phyloP scores from a whole-genome alignment of 768 basidiomycete species.

The Leccinum broughii region DNA sequence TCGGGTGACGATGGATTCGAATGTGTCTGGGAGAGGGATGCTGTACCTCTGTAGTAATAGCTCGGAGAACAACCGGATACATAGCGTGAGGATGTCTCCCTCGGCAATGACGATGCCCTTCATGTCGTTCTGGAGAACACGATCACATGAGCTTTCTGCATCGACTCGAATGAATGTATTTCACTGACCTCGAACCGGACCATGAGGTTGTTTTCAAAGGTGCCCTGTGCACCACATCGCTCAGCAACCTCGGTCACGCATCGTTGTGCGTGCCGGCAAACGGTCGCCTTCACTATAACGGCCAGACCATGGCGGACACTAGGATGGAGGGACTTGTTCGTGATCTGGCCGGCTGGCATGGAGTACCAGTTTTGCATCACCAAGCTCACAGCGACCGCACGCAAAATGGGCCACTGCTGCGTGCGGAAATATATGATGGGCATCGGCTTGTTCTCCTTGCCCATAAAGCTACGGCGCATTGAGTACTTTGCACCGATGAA shows the following conservation, averaged over 20 bases:
- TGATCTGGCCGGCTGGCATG: conserved; percentile 24
- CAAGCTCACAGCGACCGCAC: conserved; percentile 51
- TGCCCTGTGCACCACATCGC: conserved; percentile 66
- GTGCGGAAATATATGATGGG: conserved; percentile 66
- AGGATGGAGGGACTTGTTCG: background rate
- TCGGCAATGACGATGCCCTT: conserved; percentile 60
- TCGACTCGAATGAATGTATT: conserved; percentile 2
- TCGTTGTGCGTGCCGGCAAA: conserved; percentile 48
- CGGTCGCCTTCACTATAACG: background rate
- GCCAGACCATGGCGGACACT: background rate
- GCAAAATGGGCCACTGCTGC: conserved; percentile 59
- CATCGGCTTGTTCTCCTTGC: conserved; percentile 40
- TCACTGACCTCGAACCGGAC: conserved; percentile 48
- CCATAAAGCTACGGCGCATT: conserved; percentile 51
- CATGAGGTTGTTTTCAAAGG: conserved; percentile 65
- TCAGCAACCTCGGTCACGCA: conserved; percentile 55
- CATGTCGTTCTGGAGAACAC: conserved; percentile 35
- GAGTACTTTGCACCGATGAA: conserved; percentile 59
- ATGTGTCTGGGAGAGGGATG: conserved; percentile 45
- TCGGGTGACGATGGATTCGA: conserved; percentile 51
- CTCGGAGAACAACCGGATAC: conserved; percentile 60
- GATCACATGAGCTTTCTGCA: too few species aligned
- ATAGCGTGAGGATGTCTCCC: conserved; percentile 50
- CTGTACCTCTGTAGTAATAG: conserved; percentile 54
- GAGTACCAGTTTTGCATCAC: conserved; percentile 54